Evolutionary conservation across 495 filamentous ascomycete species (phyloP).

Genomic region (Endocarpon pusillum): DNA sequence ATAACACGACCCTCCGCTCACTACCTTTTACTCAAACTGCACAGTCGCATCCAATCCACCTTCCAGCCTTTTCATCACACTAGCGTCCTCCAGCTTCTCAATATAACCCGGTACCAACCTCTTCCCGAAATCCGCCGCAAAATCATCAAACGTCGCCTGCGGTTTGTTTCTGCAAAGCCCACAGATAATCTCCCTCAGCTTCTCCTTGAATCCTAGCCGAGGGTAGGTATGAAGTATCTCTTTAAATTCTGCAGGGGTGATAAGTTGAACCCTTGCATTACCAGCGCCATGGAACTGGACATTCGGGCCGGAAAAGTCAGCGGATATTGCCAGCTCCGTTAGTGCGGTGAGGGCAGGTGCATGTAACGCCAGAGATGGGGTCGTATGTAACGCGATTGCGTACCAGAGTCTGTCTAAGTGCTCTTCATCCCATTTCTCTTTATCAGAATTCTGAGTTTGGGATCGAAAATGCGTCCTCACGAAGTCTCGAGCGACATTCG

Average conservation of each 20-base stretch:
- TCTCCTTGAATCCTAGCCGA: conserved; percentile 17
- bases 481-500: conserved; percentile 29
- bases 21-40: no score
- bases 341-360: conserved; percentile 30
- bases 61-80: no score
- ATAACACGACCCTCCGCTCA: no score
- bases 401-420: conserved; percentile 34
- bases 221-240: conserved; percentile 21
- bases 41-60: no score
- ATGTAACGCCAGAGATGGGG: conserved; percentile 20
- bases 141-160: conserved; percentile 32
- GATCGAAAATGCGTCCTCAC: no score
- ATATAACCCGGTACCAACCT: conserved; percentile 5
- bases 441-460: conserved; percentile 6
- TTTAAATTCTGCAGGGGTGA: conserved; percentile 21
- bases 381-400: conserved; percentile 34
- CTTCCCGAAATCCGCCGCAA: conserved; percentile 22
- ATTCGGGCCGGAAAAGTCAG: conserved; percentile 29
- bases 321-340: conserved; percentile 22
- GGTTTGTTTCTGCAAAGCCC: conserved; percentile 29
- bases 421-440: conserved; percentile 20
- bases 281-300: conserved; percentile 7
- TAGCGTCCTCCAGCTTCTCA: not conserved
- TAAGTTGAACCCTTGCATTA: no score
- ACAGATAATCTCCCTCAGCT: conserved; percentile 21